Evolutionary conservation across 495 filamentous ascomycete species (phyloP), one percentile per base, ranked within the genome.

Genomic region (Geoglossum glabrum): DNA sequence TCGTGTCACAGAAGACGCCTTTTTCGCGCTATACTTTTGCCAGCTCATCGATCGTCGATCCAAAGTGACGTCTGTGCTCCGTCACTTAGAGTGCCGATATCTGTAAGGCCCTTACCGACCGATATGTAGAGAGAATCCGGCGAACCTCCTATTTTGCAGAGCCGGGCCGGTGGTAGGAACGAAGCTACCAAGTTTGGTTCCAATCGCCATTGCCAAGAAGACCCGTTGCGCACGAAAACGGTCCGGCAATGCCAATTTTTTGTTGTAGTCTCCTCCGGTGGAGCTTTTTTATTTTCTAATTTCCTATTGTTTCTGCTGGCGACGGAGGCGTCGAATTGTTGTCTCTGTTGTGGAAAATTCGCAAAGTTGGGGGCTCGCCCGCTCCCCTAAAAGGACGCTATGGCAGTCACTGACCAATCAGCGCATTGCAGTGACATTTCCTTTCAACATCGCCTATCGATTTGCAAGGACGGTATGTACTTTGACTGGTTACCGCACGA

Each of bases 201-300:
- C 88, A 38, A 89, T 68, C 0, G 75, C 74, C 83, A 94, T 93
- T 27, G 86, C 86, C 7, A 92, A 79, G 40, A 94, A 76, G 64
- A 93, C 92, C 87, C 88, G 92, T 6, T 89, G 13, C 4, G 83
- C 86, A 0, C 90, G 81, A 67, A 87, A 84, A 17, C 82, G 78
- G 66, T 92, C 85, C 15, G 92, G 75, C 57, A 76, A 76, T 7
- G 31, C 78, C 80, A 17, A 92, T 3, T 40, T 40, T 17, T 40
- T 40, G 15, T 40, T 15, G 6, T 11, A 34, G 31, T 34, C 31
- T 34, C 31, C 5, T 40, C 36, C 17, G 40, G n/a, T 45, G 40
- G 40, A 21, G 40, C 5, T 40, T 40, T 4, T 34, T 11, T 34
- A 34, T 34, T 11, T 34, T 34, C 31, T 34, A 34, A 34, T 34